phyloP scores from a whole-genome alignment of 257 asterid species.

The Fraxinus americana region DNA sequence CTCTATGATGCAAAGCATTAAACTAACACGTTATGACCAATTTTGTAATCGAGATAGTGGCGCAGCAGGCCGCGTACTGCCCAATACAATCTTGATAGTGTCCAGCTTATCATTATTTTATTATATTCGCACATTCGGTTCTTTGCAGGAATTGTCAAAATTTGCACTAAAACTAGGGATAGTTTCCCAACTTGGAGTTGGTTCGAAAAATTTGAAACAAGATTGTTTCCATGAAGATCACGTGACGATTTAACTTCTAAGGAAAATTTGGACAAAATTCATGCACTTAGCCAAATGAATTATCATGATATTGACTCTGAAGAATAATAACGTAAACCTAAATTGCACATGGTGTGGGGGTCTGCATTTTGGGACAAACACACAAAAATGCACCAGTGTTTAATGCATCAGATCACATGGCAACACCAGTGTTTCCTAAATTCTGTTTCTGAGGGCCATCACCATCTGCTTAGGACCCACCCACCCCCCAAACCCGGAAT shows the following conservation, averaged over 20 bases:
- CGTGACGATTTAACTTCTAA: too few relatives aligned
- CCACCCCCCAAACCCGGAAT: not conserved
- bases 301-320: constrained; percentile 12
- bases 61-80: not conserved
- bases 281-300: too few relatives aligned
- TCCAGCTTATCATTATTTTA: too few relatives aligned
- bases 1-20: too few relatives aligned
- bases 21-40: not conserved
- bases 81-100: too few relatives aligned
- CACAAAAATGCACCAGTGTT: constrained; percentile 13
- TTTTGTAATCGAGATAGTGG: not conserved
- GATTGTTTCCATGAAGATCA: not conserved
- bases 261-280: too few relatives aligned
- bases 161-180: too few relatives aligned
- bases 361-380: not conserved
- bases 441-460: not conserved
- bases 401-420: constrained; percentile 26
- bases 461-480: not conserved
- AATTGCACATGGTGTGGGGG: constrained; percentile 38
- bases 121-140: not conserved
- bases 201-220: too few relatives aligned
- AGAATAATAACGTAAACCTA: constrained; percentile 13
- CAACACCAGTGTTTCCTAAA: constrained; percentile 6
- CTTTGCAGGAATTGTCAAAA: not conserved
- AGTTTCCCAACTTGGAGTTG: not conserved